Percentiles rank a stretch among this genome's conserved stretches.
Conservation (phyloP, 2,329 filamentous ascomycete species). For the Phoma sp. region DNA sequence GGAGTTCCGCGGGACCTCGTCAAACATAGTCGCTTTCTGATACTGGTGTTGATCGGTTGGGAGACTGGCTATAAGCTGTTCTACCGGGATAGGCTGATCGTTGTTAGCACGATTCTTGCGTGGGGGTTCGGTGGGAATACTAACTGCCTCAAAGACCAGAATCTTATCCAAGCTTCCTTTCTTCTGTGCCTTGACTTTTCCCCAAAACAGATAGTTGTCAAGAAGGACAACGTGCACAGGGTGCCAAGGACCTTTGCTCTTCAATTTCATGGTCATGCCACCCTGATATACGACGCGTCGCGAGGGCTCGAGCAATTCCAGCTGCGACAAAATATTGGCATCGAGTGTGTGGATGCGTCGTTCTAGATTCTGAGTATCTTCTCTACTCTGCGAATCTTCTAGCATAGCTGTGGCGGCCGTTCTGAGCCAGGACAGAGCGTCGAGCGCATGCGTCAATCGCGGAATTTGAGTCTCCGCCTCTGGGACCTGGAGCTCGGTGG, state of each 20-base stretch:
- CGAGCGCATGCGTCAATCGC: conserved; percentile 21
- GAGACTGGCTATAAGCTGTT: conserved; percentile 19
- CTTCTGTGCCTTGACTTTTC: conserved; percentile 32
- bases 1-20: conserved; percentile 35
- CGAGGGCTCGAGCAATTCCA: conserved; percentile 22
- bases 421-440: conserved; percentile 23
- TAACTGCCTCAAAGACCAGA: conserved; percentile 27
- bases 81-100: conserved; percentile 25
- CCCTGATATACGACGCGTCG: conserved; percentile 34
- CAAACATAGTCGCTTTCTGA: conserved; percentile 33
- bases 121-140: background rate
- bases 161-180: conserved; percentile 17
- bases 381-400: conserved; percentile 24
- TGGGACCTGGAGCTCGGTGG: conserved; percentile 1
- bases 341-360: conserved; percentile 31
- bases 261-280: conserved; percentile 34
- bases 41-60: conserved; percentile 24
- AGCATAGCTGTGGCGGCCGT: conserved; percentile 16
- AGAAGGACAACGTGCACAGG: conserved; percentile 37
- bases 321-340: conserved; percentile 17
- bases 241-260: conserved; percentile 41
- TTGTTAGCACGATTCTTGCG: background rate
- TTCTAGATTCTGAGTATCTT: conserved; percentile 33
- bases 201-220: conserved; percentile 42
- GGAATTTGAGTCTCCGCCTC: conserved; percentile 11